Evolutionary conservation across 306 rosid genomes (phyloP).

Genomic region (Cucurbita pepo): DNA sequence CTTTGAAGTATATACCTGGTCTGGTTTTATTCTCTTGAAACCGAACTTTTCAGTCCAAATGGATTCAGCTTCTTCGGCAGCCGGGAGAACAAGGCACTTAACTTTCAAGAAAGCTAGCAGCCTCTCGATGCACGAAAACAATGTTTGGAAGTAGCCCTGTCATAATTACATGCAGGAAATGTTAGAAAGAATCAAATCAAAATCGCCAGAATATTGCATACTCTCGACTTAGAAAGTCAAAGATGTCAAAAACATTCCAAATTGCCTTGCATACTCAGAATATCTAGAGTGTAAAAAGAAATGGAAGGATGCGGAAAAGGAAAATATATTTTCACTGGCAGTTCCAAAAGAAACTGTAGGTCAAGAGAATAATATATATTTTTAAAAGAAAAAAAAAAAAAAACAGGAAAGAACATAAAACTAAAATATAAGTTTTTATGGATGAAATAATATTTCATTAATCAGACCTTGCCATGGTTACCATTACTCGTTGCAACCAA

Average conservation of each 20-base stretch:
- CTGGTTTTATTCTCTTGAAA: slow-evolving; percentile 55
- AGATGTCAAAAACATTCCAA: not conserved
- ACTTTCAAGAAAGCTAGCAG: slow-evolving; percentile 63
- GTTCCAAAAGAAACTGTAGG: not conserved
- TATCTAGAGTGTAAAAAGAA: not conserved
- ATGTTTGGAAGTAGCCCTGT: slow-evolving; percentile 90
- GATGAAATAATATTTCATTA: too few relatives aligned
- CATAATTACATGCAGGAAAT: not conserved
- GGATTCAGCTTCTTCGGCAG: slow-evolving; percentile 87
- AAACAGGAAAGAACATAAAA: not conserved
- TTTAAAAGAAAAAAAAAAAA: not conserved
- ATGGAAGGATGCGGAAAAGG: not conserved
- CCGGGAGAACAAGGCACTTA: slow-evolving; percentile 73
- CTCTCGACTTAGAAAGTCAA: not conserved
- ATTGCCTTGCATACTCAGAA: not conserved
- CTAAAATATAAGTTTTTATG: too few relatives aligned
- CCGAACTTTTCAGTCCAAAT: slow-evolving; percentile 86
- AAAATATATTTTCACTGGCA: not conserved
- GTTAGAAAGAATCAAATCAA: not conserved
- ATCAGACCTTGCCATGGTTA: slow-evolving; percentile 76
- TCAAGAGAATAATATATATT: not conserved
- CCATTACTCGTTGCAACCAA: slow-evolving; percentile 72
- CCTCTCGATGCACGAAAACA: slow-evolving; percentile 80
- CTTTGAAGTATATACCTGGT: slow-evolving; percentile 37
- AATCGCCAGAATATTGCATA: not conserved